A percentile compares a stretch with the other conserved stretches of the same genome.
phyloP scores from a whole-genome alignment of 345 rosid species.

The Luvunga scandens region DNA sequence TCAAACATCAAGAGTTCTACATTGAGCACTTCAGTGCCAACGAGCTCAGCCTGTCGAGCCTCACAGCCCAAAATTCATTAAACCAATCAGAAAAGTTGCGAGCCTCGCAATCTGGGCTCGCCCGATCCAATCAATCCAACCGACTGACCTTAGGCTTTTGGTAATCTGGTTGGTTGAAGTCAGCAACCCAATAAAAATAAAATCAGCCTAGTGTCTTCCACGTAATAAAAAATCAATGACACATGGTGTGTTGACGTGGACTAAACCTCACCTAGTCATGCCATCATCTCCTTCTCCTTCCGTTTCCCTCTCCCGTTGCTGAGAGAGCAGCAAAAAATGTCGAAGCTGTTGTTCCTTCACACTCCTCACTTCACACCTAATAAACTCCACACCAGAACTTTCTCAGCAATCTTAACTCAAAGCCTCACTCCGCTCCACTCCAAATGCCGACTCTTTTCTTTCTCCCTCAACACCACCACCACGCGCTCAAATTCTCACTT shows the following conservation, averaged over 20 bases:
- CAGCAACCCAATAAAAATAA: background rate
- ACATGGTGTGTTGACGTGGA: slow-evolving; percentile 17
- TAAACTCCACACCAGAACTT: slow-evolving; percentile 23
- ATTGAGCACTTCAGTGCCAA: background rate
- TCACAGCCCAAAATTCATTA: background rate
- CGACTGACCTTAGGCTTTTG: no score
- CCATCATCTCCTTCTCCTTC: background rate
- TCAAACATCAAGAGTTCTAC: background rate
- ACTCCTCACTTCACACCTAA: slow-evolving; percentile 42
- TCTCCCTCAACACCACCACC: slow-evolving; percentile 11
- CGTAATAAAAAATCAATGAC: background rate
- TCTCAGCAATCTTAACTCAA: slow-evolving; percentile 29
- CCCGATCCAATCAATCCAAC: background rate
- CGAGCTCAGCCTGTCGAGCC: background rate
- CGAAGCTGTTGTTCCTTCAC: slow-evolving; percentile 51
- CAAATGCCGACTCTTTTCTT: slow-evolving; percentile 7
- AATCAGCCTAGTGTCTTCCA: background rate
- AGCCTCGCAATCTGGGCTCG: background rate
- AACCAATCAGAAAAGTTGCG: background rate
- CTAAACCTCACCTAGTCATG: slow-evolving; percentile 23
- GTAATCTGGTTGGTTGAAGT: background rate
- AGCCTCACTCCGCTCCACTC: slow-evolving; percentile 25
- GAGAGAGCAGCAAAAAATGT: slow-evolving; percentile 33
- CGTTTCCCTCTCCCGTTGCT: background rate
- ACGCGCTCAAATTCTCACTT: background rate